Conservation (phyloP, 352 stramenopile species). For the Globisporangium irregulare region DNA sequence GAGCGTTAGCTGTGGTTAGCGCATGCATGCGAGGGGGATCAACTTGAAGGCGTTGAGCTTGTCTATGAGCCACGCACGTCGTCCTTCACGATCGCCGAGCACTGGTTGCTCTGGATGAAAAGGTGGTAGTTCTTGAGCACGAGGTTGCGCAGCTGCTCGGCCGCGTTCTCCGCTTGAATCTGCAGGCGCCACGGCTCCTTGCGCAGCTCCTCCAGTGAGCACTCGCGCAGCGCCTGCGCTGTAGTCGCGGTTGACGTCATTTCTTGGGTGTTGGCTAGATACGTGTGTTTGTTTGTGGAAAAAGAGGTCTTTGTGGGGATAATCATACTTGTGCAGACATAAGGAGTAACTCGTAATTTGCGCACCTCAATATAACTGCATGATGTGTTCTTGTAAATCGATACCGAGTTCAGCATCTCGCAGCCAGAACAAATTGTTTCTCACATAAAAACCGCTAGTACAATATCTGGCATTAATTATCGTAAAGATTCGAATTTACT, state of each 20-base stretch:
- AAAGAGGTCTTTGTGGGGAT: too few species aligned
- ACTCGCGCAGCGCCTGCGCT: slow-evolving; percentile 36
- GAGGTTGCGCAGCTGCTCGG: slow-evolving; percentile 72
- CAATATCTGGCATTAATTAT: too few species aligned
- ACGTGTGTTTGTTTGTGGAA: not conserved
- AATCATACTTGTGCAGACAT: not conserved
- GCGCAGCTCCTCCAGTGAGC: slow-evolving; percentile 80
- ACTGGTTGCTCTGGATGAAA: slow-evolving; percentile 90
- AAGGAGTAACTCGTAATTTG: too few species aligned
- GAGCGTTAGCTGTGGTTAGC: not conserved
- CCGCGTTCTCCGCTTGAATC: slow-evolving; percentile 74
- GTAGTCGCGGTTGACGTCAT: slow-evolving; percentile 14
- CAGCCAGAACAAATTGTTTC: too few species aligned
- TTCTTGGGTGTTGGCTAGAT: not conserved
- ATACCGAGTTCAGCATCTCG: too few species aligned
- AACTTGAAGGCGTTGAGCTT: not conserved
- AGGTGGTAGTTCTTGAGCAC: slow-evolving; percentile 90
- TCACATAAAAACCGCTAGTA: too few species aligned
- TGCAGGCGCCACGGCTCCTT: slow-evolving; percentile 83
- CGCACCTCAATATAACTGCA: too few species aligned
- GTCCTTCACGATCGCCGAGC: slow-evolving; percentile 75
- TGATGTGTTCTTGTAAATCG: too few species aligned
- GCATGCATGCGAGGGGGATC: too few species aligned
- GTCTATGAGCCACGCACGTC: slow-evolving; percentile 35
- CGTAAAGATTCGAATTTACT: too few species aligned